Percentiles rank a stretch among this genome's conserved stretches.
These are phyloP conservation scores for Exophiala spinifera DNA, from an alignment of 2,329 filamentous ascomycete genomes.

Conservation along the genomic window DNA sequence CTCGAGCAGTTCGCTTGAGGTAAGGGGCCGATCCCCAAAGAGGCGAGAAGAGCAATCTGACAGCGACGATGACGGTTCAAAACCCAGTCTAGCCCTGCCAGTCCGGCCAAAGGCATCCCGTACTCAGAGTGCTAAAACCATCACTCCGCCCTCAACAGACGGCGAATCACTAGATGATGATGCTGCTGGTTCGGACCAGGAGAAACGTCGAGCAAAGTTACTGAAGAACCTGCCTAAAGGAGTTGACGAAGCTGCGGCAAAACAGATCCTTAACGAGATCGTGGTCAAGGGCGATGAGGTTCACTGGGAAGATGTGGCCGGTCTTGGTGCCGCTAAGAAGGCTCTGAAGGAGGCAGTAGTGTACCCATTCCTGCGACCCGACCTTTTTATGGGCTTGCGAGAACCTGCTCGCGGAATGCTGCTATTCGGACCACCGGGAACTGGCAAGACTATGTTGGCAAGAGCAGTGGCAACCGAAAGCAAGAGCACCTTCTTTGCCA, in stretches of 20 bases:
- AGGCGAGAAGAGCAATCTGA: conserved; percentile 31
- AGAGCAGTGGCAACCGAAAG: conserved; percentile 93
- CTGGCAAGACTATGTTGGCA: conserved; percentile 96
- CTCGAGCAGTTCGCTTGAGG: conserved; percentile 13
- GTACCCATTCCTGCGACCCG: conserved; percentile 91
- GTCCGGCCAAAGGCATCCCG: conserved; percentile 25
- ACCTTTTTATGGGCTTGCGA: conserved; percentile 90
- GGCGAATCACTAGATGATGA: conserved; percentile 48
- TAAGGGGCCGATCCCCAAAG: conserved; percentile 17
- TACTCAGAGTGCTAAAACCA: conserved; percentile 39
- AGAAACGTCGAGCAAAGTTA: conserved; percentile 60
- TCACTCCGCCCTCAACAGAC: conserved; percentile 49
- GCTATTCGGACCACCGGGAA: conserved; percentile 94
- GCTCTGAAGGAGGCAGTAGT: conserved; percentile 94
- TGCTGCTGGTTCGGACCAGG: conserved; percentile 46
- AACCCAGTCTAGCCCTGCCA: conserved; percentile 12
- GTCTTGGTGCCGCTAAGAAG: conserved; percentile 83
- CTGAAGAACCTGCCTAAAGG: conserved; percentile 77
- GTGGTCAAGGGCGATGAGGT: conserved; percentile 93
- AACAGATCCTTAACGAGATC: conserved; percentile 93
- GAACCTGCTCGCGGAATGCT: conserved; percentile 95
- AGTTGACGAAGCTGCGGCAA: conserved; percentile 76
- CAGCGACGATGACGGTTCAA: conserved; percentile 35
- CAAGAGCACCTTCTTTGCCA: conserved; percentile 92
- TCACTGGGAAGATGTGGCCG: conserved; percentile 90